Base-by-base conservation (phyloP, 805 yeast genomes). In the Saitoella complicata region DNA sequence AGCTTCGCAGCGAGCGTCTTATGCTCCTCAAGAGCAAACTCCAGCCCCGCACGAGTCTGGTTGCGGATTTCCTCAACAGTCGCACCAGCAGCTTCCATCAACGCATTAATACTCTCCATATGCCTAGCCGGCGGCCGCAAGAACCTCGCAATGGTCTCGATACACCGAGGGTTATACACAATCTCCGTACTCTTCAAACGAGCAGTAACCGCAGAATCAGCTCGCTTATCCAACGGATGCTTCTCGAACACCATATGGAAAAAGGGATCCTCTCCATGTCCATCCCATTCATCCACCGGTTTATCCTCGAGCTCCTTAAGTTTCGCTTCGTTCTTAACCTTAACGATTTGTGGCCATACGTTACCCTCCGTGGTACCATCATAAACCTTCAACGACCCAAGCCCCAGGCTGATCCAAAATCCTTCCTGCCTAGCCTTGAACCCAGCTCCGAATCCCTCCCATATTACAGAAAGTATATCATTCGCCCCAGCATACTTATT, bases 21-120 rank as follows among this genome's bases (percentile, higher is more conserved):
- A 62, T 91, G 99, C 54, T 88, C 95, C 49, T 86, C 94, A 53
- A 93, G 69, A 0, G 95, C 91, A 52, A 91, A 86, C 62, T 88
- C 94, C 13, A 91, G 69, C 0, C 97, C 97, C 49, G 91, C 71
- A 55, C 95, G 69, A 0, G 97, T 91, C 58, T 86, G 95, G 30
- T 78, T 69, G 0, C 96, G 78, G 50, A 91, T 67, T 1, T 93
- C 96, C 55, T 86, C 95, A 46, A 91, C 80, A 0, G 95, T 87
- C 0, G 87, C 83, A 49, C 87, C 95, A 0, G 99, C 98, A 1
- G 95, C 97, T 59, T 75, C 79, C 75, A 91, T 75, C 30, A 93
- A 74, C 7, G 91, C 91, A 35, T 86, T 88, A 21, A 91, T 76
- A 0, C 96, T 86, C 55, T 87, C 94, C 45, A 78, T 67, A 53